Base-by-base conservation (phyloP, 1,284 basidiomycete genomes). In the Schizopora paradoxa region DNA sequence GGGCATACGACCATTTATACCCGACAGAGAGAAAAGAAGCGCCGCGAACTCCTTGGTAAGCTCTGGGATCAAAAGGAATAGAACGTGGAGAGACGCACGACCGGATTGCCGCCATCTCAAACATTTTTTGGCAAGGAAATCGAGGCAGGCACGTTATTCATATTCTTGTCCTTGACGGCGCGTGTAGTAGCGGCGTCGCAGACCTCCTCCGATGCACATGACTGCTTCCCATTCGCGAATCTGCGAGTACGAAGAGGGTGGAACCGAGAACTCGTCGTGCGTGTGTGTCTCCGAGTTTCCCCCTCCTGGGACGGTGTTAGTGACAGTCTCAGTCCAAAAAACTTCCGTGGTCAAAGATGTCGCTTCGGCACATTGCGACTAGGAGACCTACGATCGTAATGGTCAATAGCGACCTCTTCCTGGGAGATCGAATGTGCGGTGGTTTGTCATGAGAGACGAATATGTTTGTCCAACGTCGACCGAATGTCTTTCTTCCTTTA, bases 91-190 rank as follows among this genome's bases (percentile, higher is more conserved):
- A 23, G 16, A 21, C 13, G 25, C 19, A 23, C 16, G 13, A 40
- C 14, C 26, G 37, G 25, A 23, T 23, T 4, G 26, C 37, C 10
- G 37, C 21, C 21, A 14, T 14, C 19, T 14, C 16, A 23, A 26
- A 23, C 19, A 40, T 16, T 18, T 27, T 40, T 40, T 40, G 23
- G 37, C 37, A 23, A 18, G 37, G 13, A 40, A 21, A 22, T 18
- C 26, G 21, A 22, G 37, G 37, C 37, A 40, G 37, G 37, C 37
- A 40, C 37, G 33, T 19, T 35, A 35, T 35, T 19, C 18, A 16
- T n/a, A n/a, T n/a, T n/a, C n/a, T n/a, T n/a, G 33, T 19, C 33
- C 18, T 35, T 35, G 3, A 3, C 32, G 14, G 5, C 33, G 18
- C 33, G 33, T 19, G 33, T 22, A 35, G 33, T 3, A n/a, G n/a